Base-by-base conservation (phyloP, 192 early-diverging fungal species). In the Coemansia sp. region DNA sequence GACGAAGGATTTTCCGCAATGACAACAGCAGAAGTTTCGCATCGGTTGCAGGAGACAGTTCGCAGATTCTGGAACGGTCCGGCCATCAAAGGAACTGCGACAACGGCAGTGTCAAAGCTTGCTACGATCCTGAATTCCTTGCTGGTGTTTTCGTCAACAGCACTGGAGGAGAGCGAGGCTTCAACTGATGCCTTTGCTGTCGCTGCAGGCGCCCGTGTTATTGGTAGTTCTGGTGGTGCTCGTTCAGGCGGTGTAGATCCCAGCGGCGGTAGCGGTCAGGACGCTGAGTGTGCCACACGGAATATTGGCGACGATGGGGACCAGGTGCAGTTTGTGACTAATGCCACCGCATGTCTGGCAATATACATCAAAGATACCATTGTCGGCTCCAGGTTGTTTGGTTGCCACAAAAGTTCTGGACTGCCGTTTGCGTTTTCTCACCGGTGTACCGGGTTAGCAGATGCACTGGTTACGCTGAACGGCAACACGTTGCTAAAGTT, bases 1-100 rank as follows among this genome's bases (percentile, higher is more conserved):
- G 23, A 56, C 18, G 66, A 65, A 14, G 78, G 78, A 14, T 81
- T 81, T 15, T 81, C 78, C 6, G 78, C 78, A 2, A 81, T 81
- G 78, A 81, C 78, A 21, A 81, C 78, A 8, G 69, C 78, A 16
- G 78, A 81, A 43, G 78, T 81, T 10, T 73, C 78, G 1, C 78
- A 75, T n/a, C 45, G 78, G 20, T 60, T 81, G 59, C 70, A 64
- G 46, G 57, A 64, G 33, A 63, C 69, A 14, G 38, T 75, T 6
- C 43, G 56, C 9, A 66, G 66, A 9, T 81, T 81, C 60, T 81
- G 78, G 73, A 52, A 60, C 14, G 69, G 66, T 2, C 48, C 73
- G 6, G 66, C 66, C 0, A 35, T 63, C 14, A 63, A 46, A n/a
- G 64, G 63, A 9, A 30, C 44, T 2, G 30, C 58, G 15, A 24